Conservation (phyloP, 495 filamentous ascomycete species). For the Daldinia decipiens region DNA sequence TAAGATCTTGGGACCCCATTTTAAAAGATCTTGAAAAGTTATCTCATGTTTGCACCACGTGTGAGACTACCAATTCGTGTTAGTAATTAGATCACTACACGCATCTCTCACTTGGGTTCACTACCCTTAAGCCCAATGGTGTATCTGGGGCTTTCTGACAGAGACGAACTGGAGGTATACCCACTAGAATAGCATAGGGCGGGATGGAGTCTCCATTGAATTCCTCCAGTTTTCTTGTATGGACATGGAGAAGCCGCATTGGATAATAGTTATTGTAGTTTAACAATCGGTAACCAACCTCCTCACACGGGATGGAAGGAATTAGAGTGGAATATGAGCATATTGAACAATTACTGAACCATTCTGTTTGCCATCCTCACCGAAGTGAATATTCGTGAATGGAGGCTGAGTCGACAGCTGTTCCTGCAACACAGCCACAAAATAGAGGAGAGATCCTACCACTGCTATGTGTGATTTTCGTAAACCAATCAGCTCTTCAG, state of each 20-base stretch:
- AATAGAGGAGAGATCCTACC: background rate
- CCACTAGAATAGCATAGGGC: constrained; percentile 28
- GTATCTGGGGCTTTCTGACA: background rate
- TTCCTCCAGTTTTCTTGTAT: constrained; percentile 29
- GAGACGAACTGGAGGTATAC: constrained; percentile 1
- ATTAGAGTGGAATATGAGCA: background rate
- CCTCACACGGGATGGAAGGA: background rate
- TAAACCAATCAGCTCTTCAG: background rate
- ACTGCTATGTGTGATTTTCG: background rate
- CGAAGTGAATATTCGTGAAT: background rate
- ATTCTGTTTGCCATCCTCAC: background rate
- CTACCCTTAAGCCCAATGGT: background rate
- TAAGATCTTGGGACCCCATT: constrained; percentile 1
- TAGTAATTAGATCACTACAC: background rate
- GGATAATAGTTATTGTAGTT: background rate
- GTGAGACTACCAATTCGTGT: constrained; percentile 14
- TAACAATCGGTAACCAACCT: background rate
- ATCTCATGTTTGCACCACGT: constrained; percentile 19
- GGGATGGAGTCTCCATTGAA: constrained; percentile 16
- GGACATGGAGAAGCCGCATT: constrained; percentile 33
- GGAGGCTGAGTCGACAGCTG: background rate
- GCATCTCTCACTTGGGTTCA: background rate
- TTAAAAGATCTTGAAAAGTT: constrained; percentile 21
- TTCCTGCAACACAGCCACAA: constrained; percentile 1
- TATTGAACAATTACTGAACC: background rate